A percentile compares a stretch with the other conserved stretches of the same genome.
phyloP scores from a whole-genome alignment of 1,139 yeast species.

The Eremothecium sinecaudum region DNA sequence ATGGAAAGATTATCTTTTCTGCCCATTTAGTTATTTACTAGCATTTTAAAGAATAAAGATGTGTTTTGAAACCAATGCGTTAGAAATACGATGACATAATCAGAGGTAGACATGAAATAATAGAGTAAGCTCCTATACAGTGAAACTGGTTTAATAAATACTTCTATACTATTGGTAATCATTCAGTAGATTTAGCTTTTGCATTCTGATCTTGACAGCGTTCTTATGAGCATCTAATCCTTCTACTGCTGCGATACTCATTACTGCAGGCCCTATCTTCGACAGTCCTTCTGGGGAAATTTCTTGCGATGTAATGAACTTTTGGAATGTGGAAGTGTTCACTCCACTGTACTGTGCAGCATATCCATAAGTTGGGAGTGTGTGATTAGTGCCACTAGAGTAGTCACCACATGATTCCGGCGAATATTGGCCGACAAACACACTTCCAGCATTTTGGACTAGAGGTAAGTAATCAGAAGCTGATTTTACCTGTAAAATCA shows the following conservation, averaged over 20 bases:
- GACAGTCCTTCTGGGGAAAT: slow-evolving; percentile 76
- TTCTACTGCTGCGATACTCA: slow-evolving; percentile 93
- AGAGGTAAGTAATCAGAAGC: slow-evolving; percentile 62
- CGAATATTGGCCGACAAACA: slow-evolving; percentile 89
- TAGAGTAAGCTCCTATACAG: not conserved
- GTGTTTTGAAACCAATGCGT: too few species aligned
- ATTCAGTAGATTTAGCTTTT: slow-evolving; percentile 48
- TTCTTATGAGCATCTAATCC: slow-evolving; percentile 95
- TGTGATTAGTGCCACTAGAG: slow-evolving; percentile 95
- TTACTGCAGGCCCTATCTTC: slow-evolving; percentile 88
- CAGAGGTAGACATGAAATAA: not conserved
- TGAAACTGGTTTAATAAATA: not conserved
- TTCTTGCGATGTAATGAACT: slow-evolving; percentile 88
- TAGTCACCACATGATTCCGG: slow-evolving; percentile 99
- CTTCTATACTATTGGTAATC: too few species aligned
- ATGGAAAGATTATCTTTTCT: not conserved
- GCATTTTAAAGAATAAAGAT: too few species aligned
- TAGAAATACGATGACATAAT: not conserved
- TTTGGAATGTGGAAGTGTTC: slow-evolving; percentile 90
- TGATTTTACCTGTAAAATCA: slow-evolving; percentile 77
- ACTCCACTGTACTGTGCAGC: slow-evolving; percentile 97
- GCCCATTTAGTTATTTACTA: not conserved
- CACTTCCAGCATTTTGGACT: slow-evolving; percentile 90
- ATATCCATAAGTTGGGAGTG: slow-evolving; percentile 95
- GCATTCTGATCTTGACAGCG: slow-evolving; percentile 91